These are phyloP conservation scores for Furcasterigmium furcatum DNA, from an alignment of 2,329 filamentous ascomycete species.

Conservation along the genomic window DNA sequence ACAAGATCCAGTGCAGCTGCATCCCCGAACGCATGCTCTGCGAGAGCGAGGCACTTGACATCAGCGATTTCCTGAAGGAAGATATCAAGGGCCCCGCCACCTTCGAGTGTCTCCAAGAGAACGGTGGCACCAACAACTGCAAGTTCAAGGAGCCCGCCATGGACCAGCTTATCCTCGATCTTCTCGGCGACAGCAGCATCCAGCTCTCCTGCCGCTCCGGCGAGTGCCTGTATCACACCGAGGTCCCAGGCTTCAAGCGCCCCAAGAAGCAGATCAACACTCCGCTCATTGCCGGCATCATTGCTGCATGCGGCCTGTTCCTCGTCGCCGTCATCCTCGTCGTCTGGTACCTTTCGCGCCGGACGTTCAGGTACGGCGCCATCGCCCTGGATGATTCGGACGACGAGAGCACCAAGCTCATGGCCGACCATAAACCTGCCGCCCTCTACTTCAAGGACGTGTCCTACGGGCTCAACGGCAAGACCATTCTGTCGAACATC, in stretches of 20 bases:
- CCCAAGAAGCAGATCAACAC: constrained; percentile 96
- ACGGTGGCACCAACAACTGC: constrained; percentile 64
- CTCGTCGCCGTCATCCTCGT: constrained; percentile 80
- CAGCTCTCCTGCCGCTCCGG: constrained; percentile 77
- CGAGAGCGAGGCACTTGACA: constrained; percentile 85
- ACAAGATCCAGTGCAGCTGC: constrained; percentile 82
- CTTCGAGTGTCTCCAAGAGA: constrained; percentile 69
- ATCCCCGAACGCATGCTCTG: constrained; percentile 92
- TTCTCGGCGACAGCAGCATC: constrained; percentile 93
- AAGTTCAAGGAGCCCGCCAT: constrained; percentile 88
- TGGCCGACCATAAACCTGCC: constrained; percentile 89
- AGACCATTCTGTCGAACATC: constrained; percentile 76
- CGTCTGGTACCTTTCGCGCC: constrained; percentile 84
- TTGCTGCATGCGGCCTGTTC: constrained; percentile 81
- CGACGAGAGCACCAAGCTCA: constrained; percentile 78
- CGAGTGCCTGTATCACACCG: constrained; percentile 89
- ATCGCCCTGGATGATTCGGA: constrained; percentile 87
- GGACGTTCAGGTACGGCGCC: constrained; percentile 65
- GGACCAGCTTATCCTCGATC: constrained; percentile 80
- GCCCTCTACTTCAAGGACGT: constrained; percentile 87
- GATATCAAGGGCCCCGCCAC: constrained; percentile 83
- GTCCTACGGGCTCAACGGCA: constrained; percentile 82
- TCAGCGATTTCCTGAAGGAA: constrained; percentile 81
- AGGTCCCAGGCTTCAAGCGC: constrained; percentile 85
- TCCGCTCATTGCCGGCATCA: constrained; percentile 89